Evolutionary conservation across 2,329 filamentous ascomycete species (phyloP), one percentile per base, ranked within the genome.

Genomic region (Botrytis hyacinthi): DNA sequence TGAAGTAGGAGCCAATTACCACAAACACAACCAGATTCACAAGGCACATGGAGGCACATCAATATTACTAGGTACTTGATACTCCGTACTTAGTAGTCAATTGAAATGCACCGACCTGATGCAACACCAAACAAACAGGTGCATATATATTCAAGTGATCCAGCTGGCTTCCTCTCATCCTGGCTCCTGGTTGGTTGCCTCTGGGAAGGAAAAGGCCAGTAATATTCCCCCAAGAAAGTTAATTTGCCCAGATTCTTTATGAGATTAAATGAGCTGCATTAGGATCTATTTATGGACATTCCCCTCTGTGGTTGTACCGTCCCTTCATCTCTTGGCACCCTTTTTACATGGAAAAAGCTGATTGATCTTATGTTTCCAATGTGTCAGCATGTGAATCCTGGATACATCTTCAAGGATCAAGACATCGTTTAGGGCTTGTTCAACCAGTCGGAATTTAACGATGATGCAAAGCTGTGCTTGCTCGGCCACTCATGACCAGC

Each of bases 261-360:
- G 59, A 65, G 32, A 66, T 40, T 71, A 71, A 71, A 71, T 54
- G 69, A 51, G 10, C 69, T 66, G 69, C 32, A 71, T 71, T 65
- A 18, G 59, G 59, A 51, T 71, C 69, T 71, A 71, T 71, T 71
- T 71, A 71, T 71, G 69, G 59, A 54, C 22, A 65, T 71, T 71
- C 48, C 12, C 4, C 26, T 42, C 18, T 10, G 29, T 20, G n/a
- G 57, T 63, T 22, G 69, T 48, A 37, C 35, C 40, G 32, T 46
- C 59, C 42, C 57, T 70, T 62, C 42, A 26, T 35, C 40, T n/a
- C 65, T 67, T 67, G 65, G 65, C 65, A 67, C n/a, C 65, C 51
- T 40, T 37, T 18, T 16, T 20, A 29, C 60, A 54, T 51, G 42
- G 62, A 29, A 29, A 35, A 66, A 60, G 69, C 69, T 65, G 69